A percentile compares a stretch with the other conserved stretches of the same genome.
Conservation (phyloP, 352 stramenopile species). For the Globisporangium cederbergense region DNA sequence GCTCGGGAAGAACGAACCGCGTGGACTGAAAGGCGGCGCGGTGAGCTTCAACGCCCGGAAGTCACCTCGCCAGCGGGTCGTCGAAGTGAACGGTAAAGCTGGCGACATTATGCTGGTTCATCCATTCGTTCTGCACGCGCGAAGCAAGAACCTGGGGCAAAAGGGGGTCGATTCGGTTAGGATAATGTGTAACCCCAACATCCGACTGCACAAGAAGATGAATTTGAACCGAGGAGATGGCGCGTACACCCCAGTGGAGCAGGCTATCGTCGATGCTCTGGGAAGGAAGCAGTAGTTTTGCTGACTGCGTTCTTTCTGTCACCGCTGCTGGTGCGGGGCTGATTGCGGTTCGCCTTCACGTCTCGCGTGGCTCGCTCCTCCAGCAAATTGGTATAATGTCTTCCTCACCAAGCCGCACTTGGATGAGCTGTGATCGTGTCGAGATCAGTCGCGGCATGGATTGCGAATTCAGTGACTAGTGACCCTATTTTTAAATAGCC, state of each 20-base stretch:
- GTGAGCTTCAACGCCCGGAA: constrained; percentile 43
- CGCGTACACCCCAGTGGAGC: constrained; percentile 40
- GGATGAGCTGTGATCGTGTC: constrained; percentile 11
- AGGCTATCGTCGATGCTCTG: constrained; percentile 37
- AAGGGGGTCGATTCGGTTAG: constrained; percentile 55
- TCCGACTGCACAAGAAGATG: constrained; percentile 45
- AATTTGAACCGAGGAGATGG: constrained; percentile 29
- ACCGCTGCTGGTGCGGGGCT: not conserved
- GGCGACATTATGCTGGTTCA: constrained; percentile 82
- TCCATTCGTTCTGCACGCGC: constrained; percentile 75
- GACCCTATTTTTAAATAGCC: not conserved
- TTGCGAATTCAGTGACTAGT: not conserved
- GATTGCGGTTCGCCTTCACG: not conserved
- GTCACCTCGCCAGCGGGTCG: constrained; percentile 28
- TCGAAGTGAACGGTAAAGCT: constrained; percentile 65
- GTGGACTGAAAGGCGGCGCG: constrained; percentile 54
- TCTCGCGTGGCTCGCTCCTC: not conserved
- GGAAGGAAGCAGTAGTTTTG: not conserved
- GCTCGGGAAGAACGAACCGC: constrained; percentile 43
- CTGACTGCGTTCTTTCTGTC: not conserved
- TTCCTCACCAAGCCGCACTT: constrained; percentile 11
- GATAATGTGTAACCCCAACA: constrained; percentile 73
- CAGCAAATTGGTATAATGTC: not conserved
- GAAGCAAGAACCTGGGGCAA: constrained; percentile 58
- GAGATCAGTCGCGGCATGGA: constrained; percentile 3